Base-by-base conservation (phyloP, 2,329 filamentous ascomycete species). In the Elsinoe batatas region DNA sequence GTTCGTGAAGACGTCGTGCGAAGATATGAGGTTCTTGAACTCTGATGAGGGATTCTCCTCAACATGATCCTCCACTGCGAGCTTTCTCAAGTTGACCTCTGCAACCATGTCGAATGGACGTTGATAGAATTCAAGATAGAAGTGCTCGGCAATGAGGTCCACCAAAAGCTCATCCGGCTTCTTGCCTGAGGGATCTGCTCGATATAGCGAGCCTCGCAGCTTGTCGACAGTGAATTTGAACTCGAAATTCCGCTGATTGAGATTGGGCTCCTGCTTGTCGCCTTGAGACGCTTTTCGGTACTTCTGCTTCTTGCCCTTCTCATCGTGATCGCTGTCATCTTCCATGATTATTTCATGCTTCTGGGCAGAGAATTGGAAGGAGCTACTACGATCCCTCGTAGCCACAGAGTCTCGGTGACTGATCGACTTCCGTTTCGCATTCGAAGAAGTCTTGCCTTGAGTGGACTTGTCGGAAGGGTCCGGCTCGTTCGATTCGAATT, bases 21-120 rank as follows among this genome's bases (percentile, higher is more conserved):
- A 96, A 0, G 91, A 95, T n/a, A 99, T 82, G 51, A 99, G 94
- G 22, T 91, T 91, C 71, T 93, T 95, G 76, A 99, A 98, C 65
- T 97, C 91, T 6, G 86, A 85, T 0, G 88, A 75, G 0, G 90
- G 84, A 54, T 91, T 86, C 61, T 93, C 77, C 62, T 88, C 91
- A 7, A 99, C 91, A 66, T 97, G 91, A 66, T 99, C 93, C 64
- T 97, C 91, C 2, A 98, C 83, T 0, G 85, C 88, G 15, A 98
- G 76, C 1, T 89, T 91, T 12, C 87, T 87, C 8, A 99, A 78
- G 0, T 89, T 84, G 22, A 98, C 88, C 64, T 96, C 88, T 1
- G 93, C 91, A 22, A 85, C 87, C 84, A 98, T 93, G 67, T 98
- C 91, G 63, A 86, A 96, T 0, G 88, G 84, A 20, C 91, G 80